Conservation (phyloP, 345 rosid species). For the Chamaenerion angustifolium region DNA sequence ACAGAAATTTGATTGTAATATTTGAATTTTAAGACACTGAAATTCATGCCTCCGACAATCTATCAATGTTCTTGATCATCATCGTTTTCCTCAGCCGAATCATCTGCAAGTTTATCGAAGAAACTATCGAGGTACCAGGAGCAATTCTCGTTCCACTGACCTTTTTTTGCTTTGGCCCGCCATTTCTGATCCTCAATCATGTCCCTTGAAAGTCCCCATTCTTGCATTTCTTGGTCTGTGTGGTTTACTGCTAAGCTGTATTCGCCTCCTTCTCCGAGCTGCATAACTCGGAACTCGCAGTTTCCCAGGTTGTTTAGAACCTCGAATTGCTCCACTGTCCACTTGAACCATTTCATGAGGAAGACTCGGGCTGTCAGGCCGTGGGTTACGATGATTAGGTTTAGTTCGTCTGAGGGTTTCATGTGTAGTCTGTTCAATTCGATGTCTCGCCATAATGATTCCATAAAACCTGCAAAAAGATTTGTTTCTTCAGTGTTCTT, state of each 20-base stretch:
- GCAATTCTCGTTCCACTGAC: slow-evolving; percentile 65
- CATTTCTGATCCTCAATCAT: slow-evolving; percentile 86
- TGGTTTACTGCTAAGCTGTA: slow-evolving; percentile 83
- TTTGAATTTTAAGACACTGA: no score
- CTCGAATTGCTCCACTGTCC: slow-evolving; percentile 90
- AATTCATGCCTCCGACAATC: no score
- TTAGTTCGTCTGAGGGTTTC: slow-evolving; percentile 50
- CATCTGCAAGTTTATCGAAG: slow-evolving; percentile 35
- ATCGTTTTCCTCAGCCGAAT: slow-evolving; percentile 9
- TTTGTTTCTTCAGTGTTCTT: not conserved
- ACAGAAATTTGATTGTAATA: no score
- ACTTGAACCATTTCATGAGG: slow-evolving; percentile 98
- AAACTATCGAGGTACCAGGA: slow-evolving; percentile 52
- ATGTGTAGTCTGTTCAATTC: slow-evolving; percentile 63
- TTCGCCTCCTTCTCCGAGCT: slow-evolving; percentile 65
- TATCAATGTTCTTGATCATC: slow-evolving; percentile 1
- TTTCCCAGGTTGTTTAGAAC: slow-evolving; percentile 54
- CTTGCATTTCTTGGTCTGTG: slow-evolving; percentile 53
- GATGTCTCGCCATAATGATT: slow-evolving; percentile 95
- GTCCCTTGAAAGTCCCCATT: slow-evolving; percentile 75
- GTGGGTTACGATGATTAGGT: slow-evolving; percentile 71
- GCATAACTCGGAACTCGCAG: slow-evolving; percentile 72
- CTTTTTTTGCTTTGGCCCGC: slow-evolving; percentile 38
- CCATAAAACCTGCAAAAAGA: slow-evolving; percentile 62
- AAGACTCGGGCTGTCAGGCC: slow-evolving; percentile 75